Conservation (phyloP, 2,329 filamentous ascomycete genomes). For the Myriosclerotinia scirpicola region DNA sequence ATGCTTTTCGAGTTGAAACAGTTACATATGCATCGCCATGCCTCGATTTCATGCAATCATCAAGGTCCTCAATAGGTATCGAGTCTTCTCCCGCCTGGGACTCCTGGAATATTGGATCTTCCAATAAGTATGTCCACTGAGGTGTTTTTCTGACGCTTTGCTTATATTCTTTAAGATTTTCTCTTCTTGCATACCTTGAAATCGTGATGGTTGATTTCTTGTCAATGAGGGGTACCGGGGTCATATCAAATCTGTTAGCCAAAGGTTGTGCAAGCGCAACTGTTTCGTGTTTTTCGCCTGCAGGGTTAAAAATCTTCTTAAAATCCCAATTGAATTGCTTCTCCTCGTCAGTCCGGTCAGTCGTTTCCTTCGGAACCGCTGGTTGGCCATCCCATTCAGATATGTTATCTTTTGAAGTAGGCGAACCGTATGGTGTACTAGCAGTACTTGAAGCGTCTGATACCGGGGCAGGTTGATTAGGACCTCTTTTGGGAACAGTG, state of each 20-base stretch:
- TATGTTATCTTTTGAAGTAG: slow-evolving; percentile 19
- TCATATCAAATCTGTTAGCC: slow-evolving; percentile 46
- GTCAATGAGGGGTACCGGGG: slow-evolving; percentile 48
- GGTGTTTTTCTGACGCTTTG: slow-evolving; percentile 45
- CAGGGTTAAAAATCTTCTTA: slow-evolving; percentile 43
- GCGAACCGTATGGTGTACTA: slow-evolving; percentile 27
- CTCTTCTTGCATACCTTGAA: slow-evolving; percentile 47
- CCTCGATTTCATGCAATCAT: slow-evolving; percentile 32
- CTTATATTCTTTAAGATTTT: slow-evolving; percentile 48
- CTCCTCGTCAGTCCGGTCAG: slow-evolving; percentile 37
- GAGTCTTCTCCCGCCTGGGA: slow-evolving; percentile 28
- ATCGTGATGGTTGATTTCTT: slow-evolving; percentile 47
- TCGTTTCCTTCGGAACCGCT: slow-evolving; percentile 18
- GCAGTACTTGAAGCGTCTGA: slow-evolving; percentile 28
- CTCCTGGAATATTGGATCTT: slow-evolving; percentile 48
- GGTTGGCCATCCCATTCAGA: slow-evolving; percentile 24
- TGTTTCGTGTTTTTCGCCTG: slow-evolving; percentile 43
- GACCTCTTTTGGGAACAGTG: neutral
- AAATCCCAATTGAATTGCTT: slow-evolving; percentile 45
- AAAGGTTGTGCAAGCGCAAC: slow-evolving; percentile 52
- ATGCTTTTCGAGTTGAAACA: slow-evolving; percentile 9
- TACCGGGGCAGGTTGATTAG: slow-evolving; percentile 15
- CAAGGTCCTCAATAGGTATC: slow-evolving; percentile 36
- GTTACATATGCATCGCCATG: slow-evolving; percentile 23
- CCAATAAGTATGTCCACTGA: slow-evolving; percentile 45